Conservation (phyloP, 306 rosid species). For the Styphnolobium japonicum region DNA sequence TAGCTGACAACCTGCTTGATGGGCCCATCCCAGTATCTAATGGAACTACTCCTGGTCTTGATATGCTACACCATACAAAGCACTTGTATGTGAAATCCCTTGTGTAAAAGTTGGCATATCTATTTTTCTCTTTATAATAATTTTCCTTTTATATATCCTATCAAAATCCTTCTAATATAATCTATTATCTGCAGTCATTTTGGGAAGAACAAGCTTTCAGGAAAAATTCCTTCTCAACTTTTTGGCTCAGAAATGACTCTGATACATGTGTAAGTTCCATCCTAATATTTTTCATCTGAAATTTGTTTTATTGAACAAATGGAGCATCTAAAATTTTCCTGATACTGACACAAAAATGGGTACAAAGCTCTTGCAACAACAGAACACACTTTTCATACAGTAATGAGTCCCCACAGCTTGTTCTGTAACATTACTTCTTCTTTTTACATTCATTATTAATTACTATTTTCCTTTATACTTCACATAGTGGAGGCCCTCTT, state of each 20-base stretch:
- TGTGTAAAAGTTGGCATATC: not conserved
- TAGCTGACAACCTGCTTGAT: conserved; percentile 39
- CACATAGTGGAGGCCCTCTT: not conserved
- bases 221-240: conserved; percentile 48
- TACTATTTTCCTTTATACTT: not conserved
- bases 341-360: not conserved
- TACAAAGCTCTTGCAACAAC: not conserved
- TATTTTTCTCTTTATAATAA: not conserved
- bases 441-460: not conserved
- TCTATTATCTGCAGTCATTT: conserved; percentile 54
- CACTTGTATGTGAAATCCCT: conserved; percentile 47
- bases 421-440: not conserved
- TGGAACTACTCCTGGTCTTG: conserved; percentile 50
- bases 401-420: not conserved
- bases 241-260: conserved; percentile 54
- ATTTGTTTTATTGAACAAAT: not conserved
- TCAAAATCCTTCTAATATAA: conserved; percentile 5
- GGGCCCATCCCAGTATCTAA: conserved; percentile 50
- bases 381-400: not conserved
- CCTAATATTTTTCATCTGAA: not conserved
- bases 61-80: conserved; percentile 30
- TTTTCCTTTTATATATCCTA: not conserved
- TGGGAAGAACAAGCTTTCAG: conserved; percentile 56
- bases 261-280: conserved; percentile 59
- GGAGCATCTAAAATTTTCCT: not conserved